These are phyloP conservation scores for Ceratocystis papillata DNA, from an alignment of 2,329 filamentous ascomycete genomes.

Conservation along the genomic window DNA sequence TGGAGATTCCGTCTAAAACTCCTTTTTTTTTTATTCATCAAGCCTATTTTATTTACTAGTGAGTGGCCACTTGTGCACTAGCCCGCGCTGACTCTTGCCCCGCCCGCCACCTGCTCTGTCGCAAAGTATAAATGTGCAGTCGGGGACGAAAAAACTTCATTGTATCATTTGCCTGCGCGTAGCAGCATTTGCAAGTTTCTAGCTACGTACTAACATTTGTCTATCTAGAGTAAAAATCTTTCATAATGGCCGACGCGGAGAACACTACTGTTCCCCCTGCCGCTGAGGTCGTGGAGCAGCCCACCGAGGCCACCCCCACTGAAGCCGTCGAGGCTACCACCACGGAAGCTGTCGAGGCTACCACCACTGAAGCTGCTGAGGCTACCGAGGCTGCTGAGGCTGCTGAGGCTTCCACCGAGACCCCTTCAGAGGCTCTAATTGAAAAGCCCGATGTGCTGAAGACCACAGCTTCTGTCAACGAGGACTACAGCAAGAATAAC, in stretches of 20 bases:
- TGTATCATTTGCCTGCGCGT: constrained; percentile 2
- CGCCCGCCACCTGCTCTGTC: constrained; percentile 21
- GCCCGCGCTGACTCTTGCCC: constrained; percentile 20
- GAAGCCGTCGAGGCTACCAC: constrained; percentile 27
- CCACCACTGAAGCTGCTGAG: constrained; percentile 24
- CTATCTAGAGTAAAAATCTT: neutral
- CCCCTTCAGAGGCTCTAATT: constrained; percentile 28
- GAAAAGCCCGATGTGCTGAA: constrained; percentile 34
- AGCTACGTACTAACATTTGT: neutral
- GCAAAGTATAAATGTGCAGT: constrained; percentile 16
- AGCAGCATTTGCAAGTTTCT: neutral
- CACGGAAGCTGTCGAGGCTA: constrained; percentile 18
- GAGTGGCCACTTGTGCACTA: neutral
- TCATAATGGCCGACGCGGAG: constrained; percentile 23
- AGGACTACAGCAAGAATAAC: constrained; percentile 44
- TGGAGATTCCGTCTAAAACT: neutral
- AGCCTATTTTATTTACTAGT: neutral
- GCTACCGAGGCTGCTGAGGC: neutral
- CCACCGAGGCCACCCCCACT: constrained; percentile 27
- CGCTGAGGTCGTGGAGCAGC: constrained; percentile 27
- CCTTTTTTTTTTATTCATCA: neutral
- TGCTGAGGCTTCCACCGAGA: constrained; percentile 23
- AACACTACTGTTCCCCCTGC: constrained; percentile 22
- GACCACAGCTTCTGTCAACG: constrained; percentile 36
- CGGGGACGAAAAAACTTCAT: constrained; percentile 17